Base-by-base conservation (phyloP, 495 filamentous ascomycete genomes). In the Letharia lupina region DNA sequence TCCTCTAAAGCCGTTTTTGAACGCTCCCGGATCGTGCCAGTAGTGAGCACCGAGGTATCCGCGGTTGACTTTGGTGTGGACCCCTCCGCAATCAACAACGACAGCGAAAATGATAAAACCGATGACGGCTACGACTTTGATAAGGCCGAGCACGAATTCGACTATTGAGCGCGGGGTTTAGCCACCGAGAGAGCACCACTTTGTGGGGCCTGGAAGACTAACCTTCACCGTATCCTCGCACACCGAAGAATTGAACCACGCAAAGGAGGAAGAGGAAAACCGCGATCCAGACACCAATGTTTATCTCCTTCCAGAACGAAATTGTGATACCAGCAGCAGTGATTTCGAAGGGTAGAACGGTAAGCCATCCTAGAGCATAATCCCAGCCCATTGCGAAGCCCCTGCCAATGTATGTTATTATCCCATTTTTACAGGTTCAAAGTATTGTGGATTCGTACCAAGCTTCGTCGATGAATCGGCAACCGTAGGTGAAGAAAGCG, bases 271-370 rank as follows among this genome's bases (percentile, higher is more conserved):
- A 67, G 5, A 81, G 69, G 69, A 91, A 92, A 28, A 91, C 78
- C 65, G 90, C 85, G 68, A 93, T 81, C 68, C 86, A 78, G 15
- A 90, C 86, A 9, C 73, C 83, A 59, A 80, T 75, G 63, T 82
- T 87, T 33, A 87, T 74, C 52, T 80, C 73, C 39, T 73, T 65
- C 91, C 91, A 96, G 67, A 82, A 90, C 58, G 87, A 77, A n/a
- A 96, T 84, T 4, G 93, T 87, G 11, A 94, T 74, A 63, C 88
- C 85, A 35, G 89, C 87, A 42, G 90, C 91, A 1, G 89, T 93
- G 44, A 93, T 77, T 71, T 95, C 89, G 48, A 80, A 76, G 3
- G 77, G 79, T n/a, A 78, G 70, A 39, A 69, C 81, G 50, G 80
- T 74, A 74, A 89, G 88, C 88, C 88, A 91, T 71, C 82, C 79